phyloP scores from a whole-genome alignment of 768 basidiomycete species.

The Agaricus blazei region DNA sequence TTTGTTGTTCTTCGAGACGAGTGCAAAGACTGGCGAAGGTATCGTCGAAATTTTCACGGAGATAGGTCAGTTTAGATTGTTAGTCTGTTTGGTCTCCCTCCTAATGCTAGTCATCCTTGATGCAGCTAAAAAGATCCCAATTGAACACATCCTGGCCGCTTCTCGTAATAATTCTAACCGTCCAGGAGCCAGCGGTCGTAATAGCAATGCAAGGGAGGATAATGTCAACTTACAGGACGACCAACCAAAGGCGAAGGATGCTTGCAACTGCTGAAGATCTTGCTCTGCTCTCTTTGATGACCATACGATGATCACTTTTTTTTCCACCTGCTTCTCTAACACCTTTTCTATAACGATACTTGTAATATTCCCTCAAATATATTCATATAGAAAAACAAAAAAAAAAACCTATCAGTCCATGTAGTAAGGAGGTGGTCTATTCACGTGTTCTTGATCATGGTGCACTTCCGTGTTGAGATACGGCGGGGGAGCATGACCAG shows the following conservation, averaged over 20 bases:
- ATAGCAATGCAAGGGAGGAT: constrained; percentile 45
- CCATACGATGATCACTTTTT: constrained; percentile 3
- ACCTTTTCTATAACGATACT: constrained; percentile 13
- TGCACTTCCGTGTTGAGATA: constrained; percentile 56
- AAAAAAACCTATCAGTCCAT: constrained; percentile 36
- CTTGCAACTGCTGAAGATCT: constrained; percentile 69
- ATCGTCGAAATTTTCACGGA: constrained; percentile 97
- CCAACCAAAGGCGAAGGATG: constrained; percentile 62
- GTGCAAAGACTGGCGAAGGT: constrained; percentile 94
- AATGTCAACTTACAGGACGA: constrained; percentile 71
- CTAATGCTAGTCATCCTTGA: not conserved
- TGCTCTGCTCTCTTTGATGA: constrained; percentile 16
- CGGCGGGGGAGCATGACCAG: constrained; percentile 72
- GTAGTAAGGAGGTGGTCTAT: constrained; percentile 54
- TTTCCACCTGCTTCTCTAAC: constrained; percentile 12
- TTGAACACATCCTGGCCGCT: constrained; percentile 90
- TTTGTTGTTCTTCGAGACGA: constrained; percentile 94
- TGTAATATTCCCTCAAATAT: constrained; percentile 17
- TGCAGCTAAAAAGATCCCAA: constrained; percentile 60
- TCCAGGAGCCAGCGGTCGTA: constrained; percentile 50
- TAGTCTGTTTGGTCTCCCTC: not conserved
- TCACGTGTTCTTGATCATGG: constrained; percentile 47
- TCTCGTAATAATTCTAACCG: constrained; percentile 65
- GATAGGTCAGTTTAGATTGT: constrained; percentile 62
- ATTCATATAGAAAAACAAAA: constrained; percentile 13